Evolutionary conservation across 2,329 filamentous ascomycete species (phyloP).

Genomic region (Fusarium papillatum): DNA sequence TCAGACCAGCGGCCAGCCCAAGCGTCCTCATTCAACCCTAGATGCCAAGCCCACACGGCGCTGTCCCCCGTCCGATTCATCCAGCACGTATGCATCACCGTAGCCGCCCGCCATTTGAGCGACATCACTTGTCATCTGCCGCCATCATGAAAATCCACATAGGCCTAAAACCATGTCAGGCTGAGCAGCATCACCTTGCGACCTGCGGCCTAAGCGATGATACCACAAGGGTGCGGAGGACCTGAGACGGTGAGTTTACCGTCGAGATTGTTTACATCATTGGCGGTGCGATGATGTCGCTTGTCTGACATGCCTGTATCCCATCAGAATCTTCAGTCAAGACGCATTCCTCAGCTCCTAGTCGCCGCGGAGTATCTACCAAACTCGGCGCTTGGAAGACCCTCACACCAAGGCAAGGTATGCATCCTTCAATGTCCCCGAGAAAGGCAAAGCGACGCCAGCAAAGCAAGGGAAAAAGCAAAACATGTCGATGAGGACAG

Average conservation of each 20-base stretch:
- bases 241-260: not conserved
- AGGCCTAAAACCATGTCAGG: not conserved
- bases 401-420: constrained; percentile 19
- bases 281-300: constrained; percentile 1
- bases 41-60: constrained; percentile 29
- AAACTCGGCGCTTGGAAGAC: constrained; percentile 9
- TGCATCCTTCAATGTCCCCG: constrained; percentile 13
- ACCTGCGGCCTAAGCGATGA: not conserved
- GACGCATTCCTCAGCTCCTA: constrained; percentile 29
- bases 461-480: constrained; percentile 26
- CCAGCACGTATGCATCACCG: constrained; percentile 25
- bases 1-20: constrained; percentile 33
- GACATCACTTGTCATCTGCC: not conserved
- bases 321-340: constrained; percentile 3
- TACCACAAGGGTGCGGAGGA: not conserved
- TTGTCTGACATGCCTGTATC: constrained; percentile 19
- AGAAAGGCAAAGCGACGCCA: constrained; percentile 22
- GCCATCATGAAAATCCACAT: not conserved
- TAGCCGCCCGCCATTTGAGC: constrained; percentile 17
- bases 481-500: constrained; percentile 18
- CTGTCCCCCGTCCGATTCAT: constrained; percentile 9
- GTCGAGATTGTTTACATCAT: constrained; percentile 1
- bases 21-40: constrained; percentile 17
- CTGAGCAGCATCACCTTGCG: not conserved
- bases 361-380: constrained; percentile 19